Conservation (phyloP, 73 alveolate genomes). For the Symbiodinium natans region DNA sequence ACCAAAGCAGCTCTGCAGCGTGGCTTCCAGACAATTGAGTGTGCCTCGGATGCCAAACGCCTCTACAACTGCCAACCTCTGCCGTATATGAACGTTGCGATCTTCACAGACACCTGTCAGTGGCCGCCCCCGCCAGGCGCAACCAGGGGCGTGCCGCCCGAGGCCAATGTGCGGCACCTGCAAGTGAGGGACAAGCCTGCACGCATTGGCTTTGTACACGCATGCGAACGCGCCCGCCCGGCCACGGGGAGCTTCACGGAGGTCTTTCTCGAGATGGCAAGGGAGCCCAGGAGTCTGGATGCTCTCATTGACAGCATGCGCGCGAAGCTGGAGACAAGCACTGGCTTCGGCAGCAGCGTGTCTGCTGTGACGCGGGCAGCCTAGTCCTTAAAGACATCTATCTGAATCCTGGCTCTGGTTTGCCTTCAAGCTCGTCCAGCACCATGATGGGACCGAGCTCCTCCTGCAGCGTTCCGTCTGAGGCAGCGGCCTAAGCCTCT, state of each 20-base stretch:
- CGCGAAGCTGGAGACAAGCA: background rate
- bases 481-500: no score
- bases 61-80: background rate
- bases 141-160: background rate
- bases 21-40: background rate
- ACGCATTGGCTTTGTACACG: background rate
- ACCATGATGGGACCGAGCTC: background rate
- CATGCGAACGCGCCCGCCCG: background rate
- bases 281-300: background rate
- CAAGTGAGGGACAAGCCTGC: background rate
- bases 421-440: background rate
- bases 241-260: background rate
- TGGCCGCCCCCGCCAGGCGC: background rate
- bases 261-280: background rate
- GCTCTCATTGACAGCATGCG: background rate
- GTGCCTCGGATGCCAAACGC: background rate
- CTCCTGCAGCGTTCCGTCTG: no score
- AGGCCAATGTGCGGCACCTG: background rate
- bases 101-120: background rate
- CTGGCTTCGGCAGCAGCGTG: background rate
- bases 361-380: background rate
- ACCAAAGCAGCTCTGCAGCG: background rate
- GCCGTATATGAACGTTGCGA: background rate
- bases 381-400: background rate
- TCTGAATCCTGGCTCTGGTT: background rate